A percentile compares a stretch with the other conserved stretches of the same genome.
phyloP scores from a whole-genome alignment of 75 land plant species.

The Cryptomeria japonica region DNA sequence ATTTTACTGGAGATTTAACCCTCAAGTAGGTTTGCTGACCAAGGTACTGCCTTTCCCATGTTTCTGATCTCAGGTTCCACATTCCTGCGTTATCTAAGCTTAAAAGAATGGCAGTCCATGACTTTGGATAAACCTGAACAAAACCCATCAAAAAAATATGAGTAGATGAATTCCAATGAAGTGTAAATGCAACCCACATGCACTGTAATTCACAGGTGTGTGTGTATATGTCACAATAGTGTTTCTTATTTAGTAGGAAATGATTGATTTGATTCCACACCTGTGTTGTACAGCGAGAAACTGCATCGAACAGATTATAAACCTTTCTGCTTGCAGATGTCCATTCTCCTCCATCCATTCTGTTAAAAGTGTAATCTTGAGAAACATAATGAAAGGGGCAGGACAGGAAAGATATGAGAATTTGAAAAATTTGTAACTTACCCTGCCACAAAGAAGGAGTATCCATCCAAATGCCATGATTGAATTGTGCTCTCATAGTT shows the following conservation, averaged over 20 bases:
- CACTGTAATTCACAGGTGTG: neutral
- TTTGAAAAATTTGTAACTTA: neutral
- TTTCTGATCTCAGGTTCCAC: slow-evolving; percentile 67
- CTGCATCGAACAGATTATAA: slow-evolving; percentile 75
- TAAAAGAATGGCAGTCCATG: slow-evolving; percentile 56
- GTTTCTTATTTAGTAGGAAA: neutral
- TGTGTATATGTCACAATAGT: neutral
- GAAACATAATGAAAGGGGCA: too few relatives aligned
- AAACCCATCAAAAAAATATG: neutral
- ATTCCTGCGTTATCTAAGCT: slow-evolving; percentile 69
- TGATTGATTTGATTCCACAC: slow-evolving; percentile 15
- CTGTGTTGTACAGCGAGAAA: slow-evolving; percentile 67
- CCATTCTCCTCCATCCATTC: slow-evolving; percentile 77
- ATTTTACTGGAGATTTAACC: slow-evolving; percentile 30
- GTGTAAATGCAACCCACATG: neutral
- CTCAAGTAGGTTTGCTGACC: slow-evolving; percentile 50
- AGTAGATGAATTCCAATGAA: neutral
- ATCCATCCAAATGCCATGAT: slow-evolving; percentile 26
- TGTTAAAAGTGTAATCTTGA: neutral
- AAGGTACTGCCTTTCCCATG: slow-evolving; percentile 21
- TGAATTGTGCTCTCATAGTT: too few relatives aligned
- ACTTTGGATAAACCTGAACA: slow-evolving; percentile 62
- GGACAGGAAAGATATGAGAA: neutral
- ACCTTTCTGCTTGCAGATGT: slow-evolving; percentile 38
- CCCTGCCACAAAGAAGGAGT: slow-evolving; percentile 74